Percentiles rank a stretch among this genome's conserved stretches.
Evolutionary conservation across 73 alveolate genomes (phyloP).

Genomic region (Paramecium primaurelia): DNA sequence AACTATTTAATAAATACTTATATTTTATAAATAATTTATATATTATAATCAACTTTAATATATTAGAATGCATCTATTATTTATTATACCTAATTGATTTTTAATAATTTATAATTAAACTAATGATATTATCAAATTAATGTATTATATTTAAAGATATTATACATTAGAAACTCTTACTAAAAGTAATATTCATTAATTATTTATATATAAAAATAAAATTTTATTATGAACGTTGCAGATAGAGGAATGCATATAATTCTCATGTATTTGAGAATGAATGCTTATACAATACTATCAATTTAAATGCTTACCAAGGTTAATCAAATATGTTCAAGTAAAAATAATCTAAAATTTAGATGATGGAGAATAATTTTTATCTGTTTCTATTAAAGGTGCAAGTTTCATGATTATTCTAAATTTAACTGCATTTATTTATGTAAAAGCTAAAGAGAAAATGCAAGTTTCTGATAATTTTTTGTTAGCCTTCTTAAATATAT

Average conservation of each 20-base stretch:
- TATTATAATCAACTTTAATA: neutral
- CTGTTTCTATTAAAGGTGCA: neutral
- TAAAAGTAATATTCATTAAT: neutral
- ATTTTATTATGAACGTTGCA: neutral
- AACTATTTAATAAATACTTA: neutral
- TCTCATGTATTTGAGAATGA: slow-evolving; percentile 4
- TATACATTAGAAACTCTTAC: neutral
- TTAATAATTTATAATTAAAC: too few species aligned
- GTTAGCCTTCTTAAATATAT: neutral
- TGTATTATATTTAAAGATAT: neutral
- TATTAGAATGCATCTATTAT: neutral
- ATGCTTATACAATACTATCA: neutral
- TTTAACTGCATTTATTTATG: slow-evolving; percentile 10
- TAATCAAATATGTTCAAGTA: slow-evolving; percentile 41
- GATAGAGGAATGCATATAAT: neutral
- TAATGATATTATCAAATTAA: too few species aligned
- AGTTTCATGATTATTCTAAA: neutral
- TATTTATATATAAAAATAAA: neutral
- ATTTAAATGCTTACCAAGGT: neutral
- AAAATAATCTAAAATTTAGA: neutral
- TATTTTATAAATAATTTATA: neutral
- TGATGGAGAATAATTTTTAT: neutral
- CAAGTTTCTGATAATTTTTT: neutral
- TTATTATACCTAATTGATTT: too few species aligned
- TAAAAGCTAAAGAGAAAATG: neutral